Percentiles rank a stretch among this genome's conserved stretches.
phyloP scores from a whole-genome alignment of 208 protist species.

The Wallacemonas sp. region DNA sequence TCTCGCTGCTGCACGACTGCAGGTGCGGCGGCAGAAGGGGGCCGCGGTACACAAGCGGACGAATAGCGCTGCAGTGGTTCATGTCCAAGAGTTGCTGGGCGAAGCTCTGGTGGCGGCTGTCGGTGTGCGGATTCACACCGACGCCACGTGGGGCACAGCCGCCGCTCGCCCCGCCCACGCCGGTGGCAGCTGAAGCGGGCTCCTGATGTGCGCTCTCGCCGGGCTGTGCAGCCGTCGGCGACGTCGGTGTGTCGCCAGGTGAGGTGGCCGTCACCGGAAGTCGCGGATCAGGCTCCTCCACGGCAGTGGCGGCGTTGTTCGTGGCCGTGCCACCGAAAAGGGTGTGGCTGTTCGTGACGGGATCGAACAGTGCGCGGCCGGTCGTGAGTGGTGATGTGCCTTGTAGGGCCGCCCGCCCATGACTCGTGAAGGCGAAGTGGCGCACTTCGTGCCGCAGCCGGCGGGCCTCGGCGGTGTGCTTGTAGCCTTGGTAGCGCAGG shows the following conservation, averaged over 20 bases:
- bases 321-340: not conserved
- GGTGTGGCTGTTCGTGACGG: conserved; percentile 13
- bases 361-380: conserved; percentile 13
- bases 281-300: not conserved
- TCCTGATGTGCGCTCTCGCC: too few relatives aligned
- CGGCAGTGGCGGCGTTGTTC: not conserved
- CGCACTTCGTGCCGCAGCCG: conserved; percentile 14
- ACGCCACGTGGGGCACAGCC: not conserved
- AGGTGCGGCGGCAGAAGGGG: conserved; percentile 37
- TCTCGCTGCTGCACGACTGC: conserved; percentile 3
- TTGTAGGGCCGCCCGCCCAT: conserved; percentile 9
- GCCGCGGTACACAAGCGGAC: conserved; percentile 41
- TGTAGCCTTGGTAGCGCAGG: conserved; percentile 29
- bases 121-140: not conserved
- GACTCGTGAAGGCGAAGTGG: conserved; percentile 27
- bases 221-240: not conserved
- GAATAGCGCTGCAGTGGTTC: conserved; percentile 38
- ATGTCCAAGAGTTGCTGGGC: conserved; percentile 26
- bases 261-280: not conserved
- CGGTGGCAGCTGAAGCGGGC: too few relatives aligned
- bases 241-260: not conserved
- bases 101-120: conserved; percentile 5
- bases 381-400: conserved; percentile 18
- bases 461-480: conserved; percentile 10
- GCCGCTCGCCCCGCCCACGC: not conserved